Conservation (phyloP, 257 asterid genomes). For the Avicennia marina region DNA sequence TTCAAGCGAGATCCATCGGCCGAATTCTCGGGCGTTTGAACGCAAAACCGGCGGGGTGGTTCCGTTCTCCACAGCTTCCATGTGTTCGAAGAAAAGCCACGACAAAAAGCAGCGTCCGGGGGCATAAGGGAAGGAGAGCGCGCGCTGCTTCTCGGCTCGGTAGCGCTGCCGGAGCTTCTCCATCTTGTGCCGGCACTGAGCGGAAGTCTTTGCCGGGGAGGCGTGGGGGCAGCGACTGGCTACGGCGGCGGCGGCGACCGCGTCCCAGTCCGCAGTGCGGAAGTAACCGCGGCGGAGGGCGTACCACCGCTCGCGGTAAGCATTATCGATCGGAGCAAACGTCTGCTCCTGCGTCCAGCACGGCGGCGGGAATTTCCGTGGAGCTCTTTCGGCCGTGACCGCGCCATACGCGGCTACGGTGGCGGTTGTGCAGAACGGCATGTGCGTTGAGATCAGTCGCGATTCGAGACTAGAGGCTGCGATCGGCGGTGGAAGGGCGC, state of each 20-base stretch:
- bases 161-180: slow-evolving; percentile 95
- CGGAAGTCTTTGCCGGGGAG: slow-evolving; percentile 75
- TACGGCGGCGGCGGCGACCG: slow-evolving; percentile 60
- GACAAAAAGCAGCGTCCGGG: slow-evolving; percentile 71
- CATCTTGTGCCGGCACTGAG: slow-evolving; percentile 98
- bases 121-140: slow-evolving; percentile 56
- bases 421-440: too few relatives aligned
- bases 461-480: too few relatives aligned
- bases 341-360: slow-evolving; percentile 95
- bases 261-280: slow-evolving; percentile 92
- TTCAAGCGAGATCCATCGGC: slow-evolving; percentile 36
- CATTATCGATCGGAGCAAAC: slow-evolving; percentile 66
- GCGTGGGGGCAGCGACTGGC: slow-evolving; percentile 53
- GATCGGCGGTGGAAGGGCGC: too few relatives aligned
- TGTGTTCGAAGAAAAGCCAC: slow-evolving; percentile 85
- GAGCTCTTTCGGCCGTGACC: slow-evolving; percentile 38
- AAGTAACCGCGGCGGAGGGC: slow-evolving; percentile 90
- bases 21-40: slow-evolving; percentile 29
- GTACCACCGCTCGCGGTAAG: slow-evolving; percentile 90
- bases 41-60: slow-evolving; percentile 43
- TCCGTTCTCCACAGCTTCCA: slow-evolving; percentile 95
- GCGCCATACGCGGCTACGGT: too few relatives aligned
- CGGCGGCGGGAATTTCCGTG: slow-evolving; percentile 83
- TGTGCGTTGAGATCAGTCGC: too few relatives aligned
- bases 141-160: slow-evolving; percentile 94